phyloP scores from a whole-genome alignment of 371 early-diverging fungal species.

The Circinella umbellata region DNA sequence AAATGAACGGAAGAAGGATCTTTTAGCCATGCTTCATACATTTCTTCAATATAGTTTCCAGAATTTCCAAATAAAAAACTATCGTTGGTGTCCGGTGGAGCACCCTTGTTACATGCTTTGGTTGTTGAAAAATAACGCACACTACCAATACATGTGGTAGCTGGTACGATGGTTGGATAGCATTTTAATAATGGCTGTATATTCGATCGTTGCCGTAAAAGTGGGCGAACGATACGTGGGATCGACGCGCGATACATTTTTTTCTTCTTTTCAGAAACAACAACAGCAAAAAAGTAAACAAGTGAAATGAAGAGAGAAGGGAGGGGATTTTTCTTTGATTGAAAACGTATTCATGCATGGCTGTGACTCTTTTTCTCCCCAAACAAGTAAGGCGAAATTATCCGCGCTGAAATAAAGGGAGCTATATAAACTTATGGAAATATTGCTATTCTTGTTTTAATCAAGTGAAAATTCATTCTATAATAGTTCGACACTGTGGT shows the following conservation, averaged over 20 bases:
- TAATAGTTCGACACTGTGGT: no score
- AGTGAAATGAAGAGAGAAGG: not conserved
- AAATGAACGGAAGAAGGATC: constrained; percentile 94
- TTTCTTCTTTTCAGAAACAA: not conserved
- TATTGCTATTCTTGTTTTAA: no score
- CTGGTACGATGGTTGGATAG: not conserved
- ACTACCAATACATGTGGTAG: not conserved
- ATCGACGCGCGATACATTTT: constrained; percentile 7
- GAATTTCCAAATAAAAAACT: constrained; percentile 45
- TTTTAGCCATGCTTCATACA: constrained; percentile 92
- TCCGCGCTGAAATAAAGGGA: no score
- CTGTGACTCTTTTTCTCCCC: no score
- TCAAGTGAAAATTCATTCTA: no score
- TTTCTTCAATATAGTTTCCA: constrained; percentile 92
- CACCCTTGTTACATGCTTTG: not conserved
- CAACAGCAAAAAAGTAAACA: not conserved
- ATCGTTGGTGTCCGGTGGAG: constrained; percentile 14
- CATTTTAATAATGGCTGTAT: not conserved
- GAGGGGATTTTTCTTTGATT: not conserved
- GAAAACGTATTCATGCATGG: no score
- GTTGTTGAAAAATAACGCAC: not conserved
- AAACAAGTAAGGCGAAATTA: no score
- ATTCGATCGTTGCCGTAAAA: not conserved
- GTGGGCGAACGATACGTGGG: constrained; percentile 9
- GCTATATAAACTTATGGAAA: no score